phyloP scores from a whole-genome alignment of 2,329 filamentous ascomycete genomes.

The Phaeophleospora eucalypticola region DNA sequence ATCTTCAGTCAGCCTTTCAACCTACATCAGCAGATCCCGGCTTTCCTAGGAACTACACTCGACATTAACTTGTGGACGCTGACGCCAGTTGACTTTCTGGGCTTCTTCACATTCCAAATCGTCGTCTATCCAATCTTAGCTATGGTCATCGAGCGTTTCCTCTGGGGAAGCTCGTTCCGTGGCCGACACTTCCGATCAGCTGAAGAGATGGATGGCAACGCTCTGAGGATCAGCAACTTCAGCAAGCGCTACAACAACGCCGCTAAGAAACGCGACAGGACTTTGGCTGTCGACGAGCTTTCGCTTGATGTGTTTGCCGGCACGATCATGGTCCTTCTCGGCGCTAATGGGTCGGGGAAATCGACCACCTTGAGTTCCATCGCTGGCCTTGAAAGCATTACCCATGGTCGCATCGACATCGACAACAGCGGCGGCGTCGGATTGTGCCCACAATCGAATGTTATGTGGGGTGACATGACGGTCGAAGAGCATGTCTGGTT shows the following conservation, averaged over 20 bases:
- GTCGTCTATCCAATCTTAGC: slow-evolving; percentile 71
- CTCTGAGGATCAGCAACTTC: slow-evolving; percentile 17
- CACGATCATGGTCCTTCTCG: slow-evolving; percentile 46
- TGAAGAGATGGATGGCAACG: slow-evolving; percentile 18
- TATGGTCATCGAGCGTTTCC: slow-evolving; percentile 63
- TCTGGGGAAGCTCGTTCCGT: slow-evolving; percentile 66
- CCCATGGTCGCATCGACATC: slow-evolving; percentile 71
- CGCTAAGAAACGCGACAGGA: slow-evolving; percentile 16
- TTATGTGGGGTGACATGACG: slow-evolving; percentile 84
- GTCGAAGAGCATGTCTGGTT: slow-evolving; percentile 80
- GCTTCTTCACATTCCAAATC: slow-evolving; percentile 72
- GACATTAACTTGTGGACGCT: slow-evolving; percentile 13
- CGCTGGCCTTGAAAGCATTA: slow-evolving; percentile 73
- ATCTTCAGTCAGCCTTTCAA: slow-evolving; percentile 18
- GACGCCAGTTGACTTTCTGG: slow-evolving; percentile 55
- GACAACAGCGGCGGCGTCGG: slow-evolving; percentile 76
- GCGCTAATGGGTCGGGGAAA: slow-evolving; percentile 87
- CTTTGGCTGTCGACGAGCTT: slow-evolving; percentile 18
- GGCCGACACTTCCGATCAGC: slow-evolving; percentile 37
- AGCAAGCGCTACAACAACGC: slow-evolving; percentile 18
- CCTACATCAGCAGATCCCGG: not conserved
- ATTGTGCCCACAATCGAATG: slow-evolving; percentile 88
- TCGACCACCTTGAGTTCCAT: slow-evolving; percentile 86
- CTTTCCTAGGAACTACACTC: slow-evolving; percentile 4
- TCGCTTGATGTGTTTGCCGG: slow-evolving; percentile 17